Percentiles rank a stretch among this genome's conserved stretches.
These are phyloP conservation scores for Alternaria angustiovoidea DNA, from an alignment of 2,329 filamentous ascomycete species.

Conservation along the genomic window DNA sequence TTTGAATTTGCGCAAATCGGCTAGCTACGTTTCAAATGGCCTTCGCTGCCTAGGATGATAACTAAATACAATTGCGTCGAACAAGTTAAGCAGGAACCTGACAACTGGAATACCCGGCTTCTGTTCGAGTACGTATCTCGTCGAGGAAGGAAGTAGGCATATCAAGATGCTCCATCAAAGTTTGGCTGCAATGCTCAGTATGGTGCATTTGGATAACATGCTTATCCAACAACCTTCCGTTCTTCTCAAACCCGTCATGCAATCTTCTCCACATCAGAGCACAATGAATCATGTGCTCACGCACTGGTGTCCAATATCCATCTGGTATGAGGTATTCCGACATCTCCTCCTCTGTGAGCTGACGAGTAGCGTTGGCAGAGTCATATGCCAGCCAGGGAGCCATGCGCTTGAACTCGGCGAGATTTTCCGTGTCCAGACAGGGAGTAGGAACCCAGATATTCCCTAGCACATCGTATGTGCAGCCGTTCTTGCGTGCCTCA, in stretches of 20 bases:
- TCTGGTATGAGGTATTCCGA: conserved; percentile 11
- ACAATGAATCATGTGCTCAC: conserved; percentile 9
- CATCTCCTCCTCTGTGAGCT: conserved; percentile 13
- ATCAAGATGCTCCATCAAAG: neutral
- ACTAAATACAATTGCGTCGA: neutral
- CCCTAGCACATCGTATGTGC: neutral
- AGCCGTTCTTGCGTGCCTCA: neutral
- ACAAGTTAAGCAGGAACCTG: neutral
- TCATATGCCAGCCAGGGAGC: conserved; percentile 1
- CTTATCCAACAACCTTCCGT: neutral
- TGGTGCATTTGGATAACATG: neutral
- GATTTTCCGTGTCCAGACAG: neutral
- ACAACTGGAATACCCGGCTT: neutral
- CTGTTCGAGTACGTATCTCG: neutral
- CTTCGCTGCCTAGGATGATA: neutral
- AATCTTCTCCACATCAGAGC: neutral
- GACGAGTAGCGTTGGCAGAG: conserved; percentile 12
- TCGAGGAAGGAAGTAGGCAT: neutral
- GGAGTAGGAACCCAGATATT: neutral
- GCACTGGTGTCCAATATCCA: conserved; percentile 12
- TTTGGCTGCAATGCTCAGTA: neutral
- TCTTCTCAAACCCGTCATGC: neutral
- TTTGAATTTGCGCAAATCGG: neutral
- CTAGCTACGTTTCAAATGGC: neutral
- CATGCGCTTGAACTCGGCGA: neutral